Base-by-base conservation (phyloP, 2,329 filamentous ascomycete species). In the Colletotrichum zoysiae region DNA sequence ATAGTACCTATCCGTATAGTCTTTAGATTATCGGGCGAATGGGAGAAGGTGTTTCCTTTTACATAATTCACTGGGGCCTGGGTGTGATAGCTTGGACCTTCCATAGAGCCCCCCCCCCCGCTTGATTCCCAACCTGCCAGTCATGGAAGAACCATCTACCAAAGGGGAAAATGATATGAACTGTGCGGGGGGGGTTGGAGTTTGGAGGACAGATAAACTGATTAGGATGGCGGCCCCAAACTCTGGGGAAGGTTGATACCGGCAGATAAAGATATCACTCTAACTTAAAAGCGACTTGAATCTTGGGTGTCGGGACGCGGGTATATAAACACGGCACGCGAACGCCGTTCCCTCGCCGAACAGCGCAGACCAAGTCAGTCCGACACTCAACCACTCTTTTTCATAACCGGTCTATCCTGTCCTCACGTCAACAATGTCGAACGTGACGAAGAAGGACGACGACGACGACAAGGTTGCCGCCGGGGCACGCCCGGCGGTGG, bases 41-140 rank as follows among this genome's bases (percentile, higher is more conserved):
- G 18, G 20, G 8, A n/a, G 7, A 18, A 23, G 23, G 8, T 48
- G 14, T 11, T 44, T 8, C 26, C 12, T 11, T 6, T 11, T 11
- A 38, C 35, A 35, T 35, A 16, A 20, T 59, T n/a, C 50, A 48
- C 46, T 42, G 18, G 23, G 16, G 20, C 12, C 48, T 33, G n/a
- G 59, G 44, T 35, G 59, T 69, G 69, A 71, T 71, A 71, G 69
- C 69, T 64, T 71, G 69, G 69, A 68, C 50, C 50, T 53, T 33
- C 50, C 50, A 20, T 30, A 18, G 23, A 51, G n/a, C 14, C 18
- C 48, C 38, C 26, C 26, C n/a, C 26, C 8, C 44, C 12, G 33
- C 38, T 40, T 23, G 12, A 33, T 56, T 50, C 46, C 40, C 60
- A 64, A 40, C 6, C 53, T 14, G 44, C 48, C 65, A 57, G 68